A percentile compares a stretch with the other conserved stretches of the same genome.
Conservation (phyloP, 1,284 basidiomycete species). For the Cerioporus squamosus region DNA sequence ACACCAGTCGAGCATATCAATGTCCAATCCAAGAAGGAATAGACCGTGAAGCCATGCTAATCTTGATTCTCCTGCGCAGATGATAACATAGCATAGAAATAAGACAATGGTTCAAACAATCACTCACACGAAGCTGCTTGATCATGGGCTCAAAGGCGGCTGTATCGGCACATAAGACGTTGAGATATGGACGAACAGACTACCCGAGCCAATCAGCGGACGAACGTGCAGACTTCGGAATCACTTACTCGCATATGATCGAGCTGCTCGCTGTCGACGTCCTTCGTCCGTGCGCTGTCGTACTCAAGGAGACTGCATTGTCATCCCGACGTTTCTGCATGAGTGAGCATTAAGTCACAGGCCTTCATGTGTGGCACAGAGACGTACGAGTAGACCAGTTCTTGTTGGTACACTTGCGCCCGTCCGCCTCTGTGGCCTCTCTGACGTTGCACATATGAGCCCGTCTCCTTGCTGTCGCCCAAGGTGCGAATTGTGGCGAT, state of each 20-base stretch:
- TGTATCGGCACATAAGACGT: background rate
- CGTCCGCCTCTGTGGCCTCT: too few relatives aligned
- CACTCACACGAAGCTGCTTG: background rate
- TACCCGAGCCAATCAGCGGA: background rate
- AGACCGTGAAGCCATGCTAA: too few relatives aligned
- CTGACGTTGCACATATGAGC: background rate
- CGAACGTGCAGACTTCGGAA: background rate
- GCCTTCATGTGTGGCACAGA: background rate
- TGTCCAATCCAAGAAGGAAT: too few relatives aligned
- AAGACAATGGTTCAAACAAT: too few relatives aligned
- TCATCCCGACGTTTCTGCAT: background rate
- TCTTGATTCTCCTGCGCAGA: too few relatives aligned
- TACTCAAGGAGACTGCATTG: background rate
- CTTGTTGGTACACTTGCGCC: too few relatives aligned
- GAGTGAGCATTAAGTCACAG: background rate
- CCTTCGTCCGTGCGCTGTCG: background rate
- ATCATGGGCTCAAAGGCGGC: background rate
- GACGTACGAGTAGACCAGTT: background rate
- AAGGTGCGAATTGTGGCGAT: background rate
- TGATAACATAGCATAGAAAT: too few relatives aligned
- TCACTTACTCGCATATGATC: background rate
- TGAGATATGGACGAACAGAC: background rate
- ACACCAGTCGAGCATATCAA: too few relatives aligned
- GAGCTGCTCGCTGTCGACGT: background rate
- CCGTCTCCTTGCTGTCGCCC: background rate